A percentile compares a stretch with the other conserved stretches of the same genome.
These are phyloP conservation scores for Neofusicoccum kwambonambiense DNA, from an alignment of 2,329 filamentous ascomycete species.

Conservation along the genomic window DNA sequence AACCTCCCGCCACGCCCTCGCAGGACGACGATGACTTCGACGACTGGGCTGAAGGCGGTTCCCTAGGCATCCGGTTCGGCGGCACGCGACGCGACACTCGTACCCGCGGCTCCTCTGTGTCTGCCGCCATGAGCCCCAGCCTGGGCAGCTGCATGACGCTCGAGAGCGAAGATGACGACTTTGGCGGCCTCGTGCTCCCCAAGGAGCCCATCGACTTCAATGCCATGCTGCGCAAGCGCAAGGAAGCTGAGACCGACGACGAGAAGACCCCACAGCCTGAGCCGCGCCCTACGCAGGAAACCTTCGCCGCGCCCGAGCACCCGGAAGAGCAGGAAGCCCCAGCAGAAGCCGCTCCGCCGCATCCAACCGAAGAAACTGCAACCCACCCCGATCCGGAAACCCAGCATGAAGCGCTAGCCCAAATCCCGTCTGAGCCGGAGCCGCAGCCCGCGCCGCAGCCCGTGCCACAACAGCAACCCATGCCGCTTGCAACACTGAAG, in stretches of 20 bases:
- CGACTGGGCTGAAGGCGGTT: constrained; percentile 90
- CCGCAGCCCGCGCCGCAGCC: constrained; percentile 4
- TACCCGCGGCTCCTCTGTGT: constrained; percentile 80
- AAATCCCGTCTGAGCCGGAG: constrained; percentile 17
- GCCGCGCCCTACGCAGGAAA: background rate
- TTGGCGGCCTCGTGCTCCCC: constrained; percentile 86
- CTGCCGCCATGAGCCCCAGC: constrained; percentile 87
- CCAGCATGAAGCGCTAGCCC: background rate
- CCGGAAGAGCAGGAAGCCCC: constrained; percentile 19
- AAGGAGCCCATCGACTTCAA: constrained; percentile 79
- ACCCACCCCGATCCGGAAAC: constrained; percentile 15
- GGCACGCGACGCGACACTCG: constrained; percentile 79
- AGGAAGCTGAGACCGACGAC: constrained; percentile 46
- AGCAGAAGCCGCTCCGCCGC: constrained; percentile 15
- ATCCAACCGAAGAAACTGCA: constrained; percentile 24
- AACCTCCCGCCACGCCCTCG: constrained; percentile 44
- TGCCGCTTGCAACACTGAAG: constrained; percentile 20
- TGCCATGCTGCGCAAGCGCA: constrained; percentile 71
- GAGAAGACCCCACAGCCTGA: constrained; percentile 17
- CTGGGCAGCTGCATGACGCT: constrained; percentile 85
- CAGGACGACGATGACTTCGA: constrained; percentile 59
- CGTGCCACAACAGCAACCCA: background rate
- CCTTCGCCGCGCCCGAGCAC: background rate
- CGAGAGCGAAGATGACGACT: constrained; percentile 90
- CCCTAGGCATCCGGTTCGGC: constrained; percentile 84